A percentile compares a stretch with the other conserved stretches of the same genome.
phyloP scores from a whole-genome alignment of 2,329 filamentous ascomycete species.

The Colletotrichum euphorbiae region DNA sequence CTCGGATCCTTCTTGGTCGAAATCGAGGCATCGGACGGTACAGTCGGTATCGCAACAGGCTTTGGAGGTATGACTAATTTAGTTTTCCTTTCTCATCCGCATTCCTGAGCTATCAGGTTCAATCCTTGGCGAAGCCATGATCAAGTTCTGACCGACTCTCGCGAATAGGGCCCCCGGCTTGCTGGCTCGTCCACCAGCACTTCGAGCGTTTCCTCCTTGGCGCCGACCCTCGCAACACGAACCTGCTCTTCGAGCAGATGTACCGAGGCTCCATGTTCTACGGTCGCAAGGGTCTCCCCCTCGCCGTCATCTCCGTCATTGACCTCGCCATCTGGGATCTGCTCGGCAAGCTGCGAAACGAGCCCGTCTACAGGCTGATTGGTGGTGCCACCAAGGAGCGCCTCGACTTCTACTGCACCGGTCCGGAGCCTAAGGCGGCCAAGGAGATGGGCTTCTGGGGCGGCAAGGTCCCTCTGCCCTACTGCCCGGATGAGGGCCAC shows the following conservation, averaged over 20 bases:
- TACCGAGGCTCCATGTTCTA: constrained; percentile 97
- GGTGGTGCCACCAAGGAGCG: constrained; percentile 88
- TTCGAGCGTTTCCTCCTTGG: constrained; percentile 93
- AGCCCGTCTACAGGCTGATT: constrained; percentile 95
- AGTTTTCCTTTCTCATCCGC: neutral
- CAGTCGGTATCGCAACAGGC: constrained; percentile 92
- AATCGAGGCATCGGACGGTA: constrained; percentile 88
- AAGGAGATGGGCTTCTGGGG: constrained; percentile 91
- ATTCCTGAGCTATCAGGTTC: too few relatives aligned
- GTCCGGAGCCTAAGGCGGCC: constrained; percentile 83
- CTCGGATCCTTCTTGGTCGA: constrained; percentile 92
- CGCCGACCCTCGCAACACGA: constrained; percentile 89
- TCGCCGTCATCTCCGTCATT: constrained; percentile 93
- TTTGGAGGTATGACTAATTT: constrained; percentile 74
- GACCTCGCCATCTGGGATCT: constrained; percentile 95
- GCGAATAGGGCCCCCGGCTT: constrained; percentile 79
- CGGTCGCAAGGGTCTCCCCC: constrained; percentile 88
- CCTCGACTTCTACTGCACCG: constrained; percentile 94
- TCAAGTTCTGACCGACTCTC: neutral
- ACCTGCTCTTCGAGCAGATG: constrained; percentile 95
- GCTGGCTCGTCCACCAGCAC: constrained; percentile 93
- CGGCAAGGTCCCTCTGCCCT: constrained; percentile 89
- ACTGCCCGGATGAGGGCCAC: constrained; percentile 87
- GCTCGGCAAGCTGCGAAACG: constrained; percentile 88
- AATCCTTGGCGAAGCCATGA: too few relatives aligned